Evolutionary conservation across 345 rosid genomes (phyloP).

Genomic region (Diplotaxis tenuifolia): DNA sequence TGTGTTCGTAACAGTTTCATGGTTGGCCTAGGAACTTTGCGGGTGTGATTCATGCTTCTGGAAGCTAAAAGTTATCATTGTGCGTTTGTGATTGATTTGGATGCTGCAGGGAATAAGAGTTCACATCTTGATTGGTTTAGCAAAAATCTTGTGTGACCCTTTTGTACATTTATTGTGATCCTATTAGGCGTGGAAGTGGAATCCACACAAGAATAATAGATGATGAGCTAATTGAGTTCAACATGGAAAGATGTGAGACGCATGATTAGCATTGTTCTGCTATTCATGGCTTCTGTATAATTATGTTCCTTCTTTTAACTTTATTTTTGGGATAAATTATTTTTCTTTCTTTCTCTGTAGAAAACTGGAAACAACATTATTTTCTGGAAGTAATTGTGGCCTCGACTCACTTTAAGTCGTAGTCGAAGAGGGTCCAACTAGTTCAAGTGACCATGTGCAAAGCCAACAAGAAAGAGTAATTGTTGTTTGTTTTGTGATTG

Average conservation of each 20-base stretch:
- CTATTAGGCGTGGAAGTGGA: neutral
- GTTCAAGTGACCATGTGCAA: conserved; percentile 8
- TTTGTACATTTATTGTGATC: neutral
- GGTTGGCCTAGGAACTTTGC: neutral
- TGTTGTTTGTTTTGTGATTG: neutral
- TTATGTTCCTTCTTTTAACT: too few relatives aligned
- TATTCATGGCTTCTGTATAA: too few relatives aligned
- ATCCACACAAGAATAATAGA: neutral
- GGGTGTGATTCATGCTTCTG: neutral
- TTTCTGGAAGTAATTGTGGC: neutral
- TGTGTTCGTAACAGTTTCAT: neutral
- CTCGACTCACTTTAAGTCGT: neutral
- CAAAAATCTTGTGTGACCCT: neutral
- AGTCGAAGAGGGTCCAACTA: neutral
- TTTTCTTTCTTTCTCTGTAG: too few relatives aligned
- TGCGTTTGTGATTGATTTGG: neutral
- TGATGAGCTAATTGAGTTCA: neutral
- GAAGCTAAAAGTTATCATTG: neutral
- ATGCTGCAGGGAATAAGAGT: neutral
- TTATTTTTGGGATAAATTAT: too few relatives aligned
- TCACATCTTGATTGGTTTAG: neutral
- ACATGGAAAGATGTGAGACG: neutral
- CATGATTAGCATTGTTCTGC: neutral
- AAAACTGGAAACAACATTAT: too few relatives aligned
- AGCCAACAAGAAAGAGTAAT: conserved; percentile 21